phyloP scores from a whole-genome alignment of 345 rosid genomes.

The Aethionema arabicum region DNA sequence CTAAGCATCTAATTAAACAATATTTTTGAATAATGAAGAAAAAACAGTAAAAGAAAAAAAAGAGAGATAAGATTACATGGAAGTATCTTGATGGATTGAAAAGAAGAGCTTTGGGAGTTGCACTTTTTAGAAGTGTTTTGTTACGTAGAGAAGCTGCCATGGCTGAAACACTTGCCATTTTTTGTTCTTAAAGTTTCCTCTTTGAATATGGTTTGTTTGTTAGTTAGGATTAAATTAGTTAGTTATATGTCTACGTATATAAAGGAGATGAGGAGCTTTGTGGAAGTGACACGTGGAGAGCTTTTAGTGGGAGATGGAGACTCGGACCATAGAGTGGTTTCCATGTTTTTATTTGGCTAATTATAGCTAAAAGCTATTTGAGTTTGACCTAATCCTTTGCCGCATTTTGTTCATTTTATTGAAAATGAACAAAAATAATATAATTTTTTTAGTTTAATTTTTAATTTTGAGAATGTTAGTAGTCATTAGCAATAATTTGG shows the following conservation, averaged over 20 bases:
- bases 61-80: constrained; percentile 27
- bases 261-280: constrained; percentile 11
- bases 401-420: constrained; percentile 5
- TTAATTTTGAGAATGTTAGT: too few relatives aligned
- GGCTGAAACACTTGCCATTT: constrained; percentile 33
- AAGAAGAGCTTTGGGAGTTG: constrained; percentile 28
- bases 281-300: constrained; percentile 25
- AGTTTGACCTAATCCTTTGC: constrained; percentile 14
- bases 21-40: not conserved
- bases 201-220: constrained; percentile 16
- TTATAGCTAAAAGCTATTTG: not conserved
- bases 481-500: too few relatives aligned
- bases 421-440: not conserved
- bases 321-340: constrained; percentile 32
- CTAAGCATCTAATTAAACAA: too few relatives aligned
- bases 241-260: constrained; percentile 13
- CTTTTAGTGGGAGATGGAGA: constrained; percentile 21
- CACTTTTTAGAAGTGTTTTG: constrained; percentile 23
- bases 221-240: not conserved
- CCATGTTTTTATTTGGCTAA: constrained; percentile 19
- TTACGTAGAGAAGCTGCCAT: constrained; percentile 26
- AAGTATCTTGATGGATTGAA: constrained; percentile 28
- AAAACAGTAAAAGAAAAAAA: not conserved
- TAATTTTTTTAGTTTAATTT: too few relatives aligned
- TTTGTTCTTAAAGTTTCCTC: not conserved